A percentile compares a stretch with the other conserved stretches of the same genome.
phyloP scores from a whole-genome alignment of 768 basidiomycete genomes.

The Piloderma croceum region DNA sequence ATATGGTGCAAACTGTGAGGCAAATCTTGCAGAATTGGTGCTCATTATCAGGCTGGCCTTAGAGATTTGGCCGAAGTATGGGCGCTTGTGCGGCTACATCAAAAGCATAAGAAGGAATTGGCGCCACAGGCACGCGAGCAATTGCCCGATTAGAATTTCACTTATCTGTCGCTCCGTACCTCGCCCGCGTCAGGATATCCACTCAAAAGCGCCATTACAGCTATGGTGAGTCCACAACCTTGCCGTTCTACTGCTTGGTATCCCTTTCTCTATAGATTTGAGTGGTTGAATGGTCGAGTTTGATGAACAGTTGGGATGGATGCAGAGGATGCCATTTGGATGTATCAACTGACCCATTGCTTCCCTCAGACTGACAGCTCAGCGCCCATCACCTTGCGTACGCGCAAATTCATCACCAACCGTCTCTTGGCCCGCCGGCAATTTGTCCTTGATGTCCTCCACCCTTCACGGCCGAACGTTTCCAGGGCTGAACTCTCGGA shows the following conservation, averaged over 20 bases:
- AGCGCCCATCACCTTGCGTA: conserved; percentile 91
- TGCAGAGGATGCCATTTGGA: conserved; percentile 16
- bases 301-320: conserved; percentile 18
- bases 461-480: conserved; percentile 93
- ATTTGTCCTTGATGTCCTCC: conserved; percentile 91
- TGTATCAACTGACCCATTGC: conserved; percentile 10
- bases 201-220: too few relatives aligned
- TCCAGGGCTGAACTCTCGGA: conserved; percentile 87
- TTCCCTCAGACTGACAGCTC: conserved; percentile 62
- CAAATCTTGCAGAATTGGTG: conserved; percentile 11
- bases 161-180: too few relatives aligned
- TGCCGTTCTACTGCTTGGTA: conserved; percentile 17
- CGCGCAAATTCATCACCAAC: conserved; percentile 99
- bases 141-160: too few relatives aligned
- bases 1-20: conserved; percentile 58
- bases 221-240: conserved; percentile 34
- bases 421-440: conserved; percentile 93
- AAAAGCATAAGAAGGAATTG: too few relatives aligned
- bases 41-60: too few relatives aligned
- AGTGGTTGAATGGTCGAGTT: conserved; percentile 8
- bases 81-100: too few relatives aligned
- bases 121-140: too few relatives aligned
- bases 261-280: neutral
- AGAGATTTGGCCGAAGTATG: too few relatives aligned
- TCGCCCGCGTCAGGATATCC: too few relatives aligned